Evolutionary conservation across 306 rosid genomes (phyloP).

Genomic region (Ochetophila trinervis): DNA sequence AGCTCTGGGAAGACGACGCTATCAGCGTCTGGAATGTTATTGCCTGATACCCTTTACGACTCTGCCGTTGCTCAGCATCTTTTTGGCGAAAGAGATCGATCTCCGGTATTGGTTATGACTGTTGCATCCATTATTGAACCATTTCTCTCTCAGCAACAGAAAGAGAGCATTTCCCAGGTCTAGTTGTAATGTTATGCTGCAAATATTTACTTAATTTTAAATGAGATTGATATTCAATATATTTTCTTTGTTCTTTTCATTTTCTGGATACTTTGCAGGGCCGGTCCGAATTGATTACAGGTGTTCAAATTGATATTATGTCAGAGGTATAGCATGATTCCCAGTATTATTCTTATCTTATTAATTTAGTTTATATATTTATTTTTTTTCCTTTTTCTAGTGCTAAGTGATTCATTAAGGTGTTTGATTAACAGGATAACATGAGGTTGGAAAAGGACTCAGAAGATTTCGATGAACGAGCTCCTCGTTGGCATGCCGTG

Average conservation of each 20-base stretch:
- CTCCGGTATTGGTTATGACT: conserved; percentile 58
- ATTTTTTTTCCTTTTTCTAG: not conserved
- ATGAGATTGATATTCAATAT: conserved; percentile 12
- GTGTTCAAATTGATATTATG: conserved; percentile 75
- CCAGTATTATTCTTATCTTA: not conserved
- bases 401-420: conserved; percentile 7
- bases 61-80: conserved; percentile 44
- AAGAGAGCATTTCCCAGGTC: conserved; percentile 62
- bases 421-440: conserved; percentile 26
- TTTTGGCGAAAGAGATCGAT: conserved; percentile 38
- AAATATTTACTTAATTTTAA: conserved; percentile 12
- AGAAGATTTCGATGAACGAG: conserved; percentile 33
- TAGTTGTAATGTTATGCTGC: conserved; percentile 10
- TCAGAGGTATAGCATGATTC: conserved; percentile 43
- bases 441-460: conserved; percentile 23
- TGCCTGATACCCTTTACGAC: conserved; percentile 60
- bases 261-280: conserved; percentile 52
- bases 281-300: conserved; percentile 71
- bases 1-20: conserved; percentile 90
- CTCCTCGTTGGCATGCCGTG: conserved; percentile 58
- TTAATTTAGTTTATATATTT: not conserved
- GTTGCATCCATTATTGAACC: conserved; percentile 92
- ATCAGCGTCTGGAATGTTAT: conserved; percentile 90
- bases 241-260: conserved; percentile 18
- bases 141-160: conserved; percentile 56